Evolutionary conservation across 2,329 filamentous ascomycete species (phyloP).

Genomic region (Sporothrix dimorphospora): DNA sequence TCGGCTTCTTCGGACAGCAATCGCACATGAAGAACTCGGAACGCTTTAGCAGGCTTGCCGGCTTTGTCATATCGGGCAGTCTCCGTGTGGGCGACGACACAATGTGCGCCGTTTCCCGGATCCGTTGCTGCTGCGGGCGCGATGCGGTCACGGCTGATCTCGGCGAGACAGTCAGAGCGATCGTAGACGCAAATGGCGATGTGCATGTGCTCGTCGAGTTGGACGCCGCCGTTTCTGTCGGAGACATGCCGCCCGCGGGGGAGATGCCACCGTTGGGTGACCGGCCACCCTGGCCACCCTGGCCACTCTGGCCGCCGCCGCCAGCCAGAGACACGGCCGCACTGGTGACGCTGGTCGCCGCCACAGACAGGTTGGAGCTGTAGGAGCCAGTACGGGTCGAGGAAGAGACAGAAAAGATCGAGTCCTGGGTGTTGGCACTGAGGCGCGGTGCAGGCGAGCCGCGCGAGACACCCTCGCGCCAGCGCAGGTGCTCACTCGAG

Average conservation of each 20-base stretch:
- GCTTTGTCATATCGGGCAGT: slow-evolving; percentile 49
- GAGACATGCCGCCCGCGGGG: slow-evolving; percentile 54
- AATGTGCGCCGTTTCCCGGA: slow-evolving; percentile 48
- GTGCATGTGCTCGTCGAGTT: slow-evolving; percentile 41
- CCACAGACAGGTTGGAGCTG: slow-evolving; percentile 50
- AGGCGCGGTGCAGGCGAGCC: slow-evolving; percentile 58
- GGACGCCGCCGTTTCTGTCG: slow-evolving; percentile 45
- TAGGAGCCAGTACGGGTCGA: slow-evolving; percentile 53
- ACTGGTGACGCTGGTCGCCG: slow-evolving; percentile 49
- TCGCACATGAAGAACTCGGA: slow-evolving; percentile 70
- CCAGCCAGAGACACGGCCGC: slow-evolving; percentile 44
- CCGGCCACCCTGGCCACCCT: slow-evolving; percentile 45
- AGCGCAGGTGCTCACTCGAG: slow-evolving; percentile 51
- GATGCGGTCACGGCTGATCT: slow-evolving; percentile 51
- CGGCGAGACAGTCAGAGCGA: slow-evolving; percentile 55
- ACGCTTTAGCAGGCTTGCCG: slow-evolving; percentile 51
- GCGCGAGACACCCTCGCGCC: slow-evolving; percentile 53
- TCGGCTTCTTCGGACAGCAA: slow-evolving; percentile 95
- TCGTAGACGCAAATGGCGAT: slow-evolving; percentile 55
- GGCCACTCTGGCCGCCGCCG: slow-evolving; percentile 48
- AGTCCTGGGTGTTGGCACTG: slow-evolving; percentile 50
- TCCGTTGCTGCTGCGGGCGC: slow-evolving; percentile 49
- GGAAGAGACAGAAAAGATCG: slow-evolving; percentile 50
- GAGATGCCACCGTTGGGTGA: slow-evolving; percentile 51
- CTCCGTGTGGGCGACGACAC: slow-evolving; percentile 54